Conservation (phyloP, 805 yeast species). For the Peterozyma xylosa region DNA sequence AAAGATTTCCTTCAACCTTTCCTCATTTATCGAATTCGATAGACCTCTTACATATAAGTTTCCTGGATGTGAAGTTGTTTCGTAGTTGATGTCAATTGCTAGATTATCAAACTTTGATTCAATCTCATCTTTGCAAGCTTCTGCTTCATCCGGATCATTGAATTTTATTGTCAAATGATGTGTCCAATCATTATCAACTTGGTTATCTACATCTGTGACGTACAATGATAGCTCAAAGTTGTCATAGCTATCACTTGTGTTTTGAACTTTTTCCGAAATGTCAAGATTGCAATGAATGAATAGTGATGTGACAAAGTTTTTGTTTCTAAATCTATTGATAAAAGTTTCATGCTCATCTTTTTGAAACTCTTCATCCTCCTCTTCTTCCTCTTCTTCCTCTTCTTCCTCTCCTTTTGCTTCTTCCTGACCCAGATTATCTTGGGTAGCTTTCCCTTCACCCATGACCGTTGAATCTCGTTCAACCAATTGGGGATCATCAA, state of each 20-base stretch:
- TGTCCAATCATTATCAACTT: not conserved
- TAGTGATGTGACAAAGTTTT: not conserved
- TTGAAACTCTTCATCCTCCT: too few relatives aligned
- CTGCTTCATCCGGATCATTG: slow-evolving; percentile 2
- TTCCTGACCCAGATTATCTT: too few relatives aligned
- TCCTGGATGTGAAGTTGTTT: slow-evolving; percentile 46
- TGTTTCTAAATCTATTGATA: not conserved
- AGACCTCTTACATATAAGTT: slow-evolving; percentile 48
- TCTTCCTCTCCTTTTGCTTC: too few relatives aligned
- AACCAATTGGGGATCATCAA: too few relatives aligned
- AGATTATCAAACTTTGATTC: not conserved
- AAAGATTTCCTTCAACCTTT: slow-evolving; percentile 29
- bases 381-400: too few relatives aligned
- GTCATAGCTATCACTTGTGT: not conserved
- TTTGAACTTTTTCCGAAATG: not conserved
- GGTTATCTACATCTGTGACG: not conserved
- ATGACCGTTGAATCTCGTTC: too few relatives aligned
- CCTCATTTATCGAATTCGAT: slow-evolving; percentile 16
- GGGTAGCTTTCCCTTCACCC: too few relatives aligned
- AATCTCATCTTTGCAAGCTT: not conserved
- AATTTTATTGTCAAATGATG: slow-evolving; percentile 3
- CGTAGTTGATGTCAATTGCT: slow-evolving; percentile 13
- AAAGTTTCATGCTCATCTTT: slow-evolving; percentile 1
- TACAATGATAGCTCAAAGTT: not conserved
- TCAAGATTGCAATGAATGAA: not conserved